Evolutionary conservation across 2,329 filamentous ascomycete genomes (phyloP), one percentile per base, ranked within the genome.

Genomic region (Talaromyces sp.): DNA sequence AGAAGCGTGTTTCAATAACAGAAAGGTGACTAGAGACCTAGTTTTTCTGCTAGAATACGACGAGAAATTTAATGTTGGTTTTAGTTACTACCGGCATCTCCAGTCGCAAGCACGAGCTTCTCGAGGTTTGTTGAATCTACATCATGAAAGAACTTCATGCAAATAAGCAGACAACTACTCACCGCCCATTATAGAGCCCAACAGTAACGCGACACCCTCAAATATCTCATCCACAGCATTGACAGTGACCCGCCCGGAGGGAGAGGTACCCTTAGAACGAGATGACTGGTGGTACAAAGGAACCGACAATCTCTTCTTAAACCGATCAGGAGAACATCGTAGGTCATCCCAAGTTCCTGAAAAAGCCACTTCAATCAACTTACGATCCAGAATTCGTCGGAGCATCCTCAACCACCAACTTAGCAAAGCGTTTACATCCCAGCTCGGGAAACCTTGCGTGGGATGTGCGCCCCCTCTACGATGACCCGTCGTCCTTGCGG

Each of bases 221-320:
- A 62, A 39, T 51, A 55, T 35, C 29, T 56, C 47, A 14, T 56
- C 49, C 32, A 62, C 42, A 27, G 56, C 55, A 11, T 58, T 48
- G 19, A 58, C 39, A 33, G 54, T 55, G 5, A 64, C 59, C 17
- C 60, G 52, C 4, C 58, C 57, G 9, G 60, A 62, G 35, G 52
- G 57, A 11, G 67, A 69, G 22, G 35, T 54, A 2, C 53, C 61
- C 4, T 46, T 52, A n/a, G 67, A 71, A 33, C 63, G 70, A 27
- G 71, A 73, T 51, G 70, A 72, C 50, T 74, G 70, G 70, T 74
- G 71, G 70, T 73, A 69, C 40, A 70, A 72, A 47, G 70, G 66
- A 6, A 67, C 68, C 2, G 69, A 71, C 16, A 70, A 70, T 32
- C 44, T 73, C 4, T 63, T 73, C 8, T 45, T 73, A 16, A 72